These are phyloP conservation scores for Cystobasidium tubakii DNA, from an alignment of 768 basidiomycete genomes.

Conservation along the genomic window DNA sequence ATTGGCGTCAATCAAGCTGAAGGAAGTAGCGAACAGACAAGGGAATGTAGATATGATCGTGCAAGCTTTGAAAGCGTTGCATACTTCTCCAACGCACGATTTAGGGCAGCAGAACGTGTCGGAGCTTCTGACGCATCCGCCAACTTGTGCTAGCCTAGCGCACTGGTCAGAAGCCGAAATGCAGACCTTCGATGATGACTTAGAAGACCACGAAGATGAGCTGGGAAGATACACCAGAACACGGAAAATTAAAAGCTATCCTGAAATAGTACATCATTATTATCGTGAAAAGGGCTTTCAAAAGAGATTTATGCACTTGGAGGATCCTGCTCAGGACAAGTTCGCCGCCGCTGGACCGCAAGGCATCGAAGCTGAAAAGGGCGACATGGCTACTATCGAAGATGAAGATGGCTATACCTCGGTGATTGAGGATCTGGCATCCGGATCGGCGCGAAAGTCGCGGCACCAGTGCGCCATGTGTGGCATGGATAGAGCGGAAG, in stretches of 20 bases:
- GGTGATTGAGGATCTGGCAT: conserved; percentile 39
- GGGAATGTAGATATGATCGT: conserved; percentile 19
- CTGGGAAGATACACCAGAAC: conserved; percentile 39
- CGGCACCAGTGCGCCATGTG: conserved; percentile 43
- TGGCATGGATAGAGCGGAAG: conserved; percentile 13
- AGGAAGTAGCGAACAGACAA: not conserved
- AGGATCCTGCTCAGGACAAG: conserved; percentile 44
- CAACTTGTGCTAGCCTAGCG: conserved; percentile 9
- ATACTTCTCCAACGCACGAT: not conserved
- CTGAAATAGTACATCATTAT: conserved; percentile 44
- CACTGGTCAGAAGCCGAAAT: conserved; percentile 42
- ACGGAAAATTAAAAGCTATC: conserved; percentile 39
- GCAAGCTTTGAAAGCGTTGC: not conserved
- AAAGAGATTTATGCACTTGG: conserved; percentile 4
- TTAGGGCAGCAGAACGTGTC: not conserved
- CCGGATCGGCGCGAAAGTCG: conserved; percentile 20
- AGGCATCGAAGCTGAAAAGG: conserved; percentile 18
- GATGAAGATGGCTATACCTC: conserved; percentile 9
- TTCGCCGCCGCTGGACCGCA: conserved; percentile 39
- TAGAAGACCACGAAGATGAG: conserved; percentile 43
- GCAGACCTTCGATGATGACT: conserved; percentile 34
- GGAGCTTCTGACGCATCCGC: conserved; percentile 32
- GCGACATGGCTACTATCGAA: conserved; percentile 11
- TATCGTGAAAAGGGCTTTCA: conserved; percentile 39
- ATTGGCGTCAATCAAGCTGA: not conserved